phyloP scores from a whole-genome alignment of 2,329 filamentous ascomycete genomes.

The Sodiomyces alkalinus region DNA sequence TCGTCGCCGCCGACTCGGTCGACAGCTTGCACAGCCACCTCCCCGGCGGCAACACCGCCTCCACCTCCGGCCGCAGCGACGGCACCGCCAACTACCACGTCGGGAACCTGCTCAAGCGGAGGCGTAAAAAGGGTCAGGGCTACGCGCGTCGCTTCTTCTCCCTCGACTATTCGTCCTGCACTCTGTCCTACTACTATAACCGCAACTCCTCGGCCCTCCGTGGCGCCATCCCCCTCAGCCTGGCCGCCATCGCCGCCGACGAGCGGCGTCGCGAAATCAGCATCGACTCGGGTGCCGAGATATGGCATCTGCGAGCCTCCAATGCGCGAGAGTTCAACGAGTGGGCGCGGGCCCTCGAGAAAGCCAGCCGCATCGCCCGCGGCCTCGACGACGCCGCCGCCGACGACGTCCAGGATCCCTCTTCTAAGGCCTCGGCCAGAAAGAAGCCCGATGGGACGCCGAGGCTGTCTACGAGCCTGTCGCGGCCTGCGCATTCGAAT shows the following conservation, averaged over 20 bases:
- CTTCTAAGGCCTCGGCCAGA: no score
- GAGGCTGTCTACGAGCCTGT: conserved; percentile 13
- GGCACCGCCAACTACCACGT: conserved; percentile 52
- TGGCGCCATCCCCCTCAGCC: conserved; percentile 78
- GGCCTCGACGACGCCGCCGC: conserved; percentile 27
- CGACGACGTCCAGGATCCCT: conserved; percentile 9
- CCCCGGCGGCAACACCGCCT: conserved; percentile 25
- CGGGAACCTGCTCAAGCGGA: conserved; percentile 74
- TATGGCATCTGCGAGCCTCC: conserved; percentile 83
- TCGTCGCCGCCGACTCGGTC: conserved; percentile 35
- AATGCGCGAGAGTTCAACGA: conserved; percentile 74
- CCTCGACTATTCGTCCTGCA: conserved; percentile 84
- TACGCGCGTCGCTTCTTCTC: conserved; percentile 92
- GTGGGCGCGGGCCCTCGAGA: conserved; percentile 78
- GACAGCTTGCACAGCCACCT: conserved; percentile 45
- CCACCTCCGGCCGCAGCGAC: conserved; percentile 38
- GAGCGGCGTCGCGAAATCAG: conserved; percentile 82
- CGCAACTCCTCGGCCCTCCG: conserved; percentile 83
- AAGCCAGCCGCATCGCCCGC: conserved; percentile 53
- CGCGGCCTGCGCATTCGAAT: conserved; percentile 15
- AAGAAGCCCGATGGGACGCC: conserved; percentile 10
- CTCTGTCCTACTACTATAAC: conserved; percentile 91
- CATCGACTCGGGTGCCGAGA: conserved; percentile 90
- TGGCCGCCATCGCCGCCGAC: conserved; percentile 83
- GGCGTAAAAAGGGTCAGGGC: conserved; percentile 85